Evolutionary conservation across 2,329 filamentous ascomycete genomes (phyloP), one percentile per base, ranked within the genome.

Genomic region (Diaporthe sp.): DNA sequence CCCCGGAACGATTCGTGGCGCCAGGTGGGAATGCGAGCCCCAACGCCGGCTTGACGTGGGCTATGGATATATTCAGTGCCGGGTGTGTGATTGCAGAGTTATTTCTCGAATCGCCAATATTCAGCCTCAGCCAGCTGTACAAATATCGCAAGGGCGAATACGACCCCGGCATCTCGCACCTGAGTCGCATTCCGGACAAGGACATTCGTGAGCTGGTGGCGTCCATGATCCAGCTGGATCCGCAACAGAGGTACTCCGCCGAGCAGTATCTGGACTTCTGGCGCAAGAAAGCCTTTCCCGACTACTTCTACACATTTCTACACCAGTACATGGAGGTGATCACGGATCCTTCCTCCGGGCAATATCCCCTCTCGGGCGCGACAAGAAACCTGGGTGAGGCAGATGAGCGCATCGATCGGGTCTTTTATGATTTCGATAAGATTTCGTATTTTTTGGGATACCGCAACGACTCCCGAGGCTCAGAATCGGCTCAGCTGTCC

Each of bases 311-410:
- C 86, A 97, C 92, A 81, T 98, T 99, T 81, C 87, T 99, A 42
- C 97, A 99, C 81, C 96, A 98, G 79, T 98, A 99, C 81, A 98
- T 99, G 95, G 94, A 94, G 78, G 90, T 97, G 71, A 94, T 99
- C 76, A 98, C 97, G 5, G 95, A 98, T 81, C 94, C 96, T 0
- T 94, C 93, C 0, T 94, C 94, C 1, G 95, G 94, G 0, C 92
- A 93, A 77, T 92, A 90, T 70, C 90, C 92, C 15, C 89, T 94
- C 55, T 92, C 93, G 13, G 90, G 93, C 1, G 88, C 91, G 15
- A 85, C 88, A 4, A 91, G 90, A 77, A 97, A 96, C 79, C 87
- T 96, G 70, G 94, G 94, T 75, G 95, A 98, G 82, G 92, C 95
- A 1, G 97, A 99, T 82, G 95, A 98, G 77, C 91, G 97, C 55